These are phyloP conservation scores for Leccinum uliginosum DNA, from an alignment of 768 basidiomycete species.

Conservation along the genomic window DNA sequence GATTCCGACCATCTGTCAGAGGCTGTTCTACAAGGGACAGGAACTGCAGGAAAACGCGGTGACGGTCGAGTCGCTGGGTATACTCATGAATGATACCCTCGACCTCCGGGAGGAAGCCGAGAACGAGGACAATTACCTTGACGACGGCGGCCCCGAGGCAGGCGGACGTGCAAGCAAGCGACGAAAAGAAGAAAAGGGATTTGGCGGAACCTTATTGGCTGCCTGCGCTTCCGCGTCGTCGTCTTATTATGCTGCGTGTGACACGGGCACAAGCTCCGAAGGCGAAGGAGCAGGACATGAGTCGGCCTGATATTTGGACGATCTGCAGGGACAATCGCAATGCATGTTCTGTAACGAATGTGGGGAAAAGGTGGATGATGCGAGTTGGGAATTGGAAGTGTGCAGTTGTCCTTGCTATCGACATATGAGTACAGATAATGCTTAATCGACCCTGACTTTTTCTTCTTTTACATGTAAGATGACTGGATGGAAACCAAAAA, in stretches of 20 bases:
- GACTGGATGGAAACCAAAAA: constrained; percentile 6
- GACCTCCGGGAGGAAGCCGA: constrained; percentile 64
- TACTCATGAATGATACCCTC: constrained; percentile 59
- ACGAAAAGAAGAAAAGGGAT: constrained; percentile 58
- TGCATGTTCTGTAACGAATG: constrained; percentile 46
- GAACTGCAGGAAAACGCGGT: constrained; percentile 62
- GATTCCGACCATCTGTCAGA: constrained; percentile 75
- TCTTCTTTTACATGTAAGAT: constrained; percentile 18
- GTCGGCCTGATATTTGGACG: constrained; percentile 41
- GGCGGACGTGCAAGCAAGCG: constrained; percentile 38
- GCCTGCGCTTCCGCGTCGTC: constrained; percentile 26
- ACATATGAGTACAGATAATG: constrained; percentile 34
- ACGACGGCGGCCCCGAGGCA: constrained; percentile 38
- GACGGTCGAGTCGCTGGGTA: constrained; percentile 49
- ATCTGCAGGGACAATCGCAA: constrained; percentile 48
- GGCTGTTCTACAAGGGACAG: constrained; percentile 54
- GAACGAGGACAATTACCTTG: constrained; percentile 45
- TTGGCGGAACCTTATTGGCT: constrained; percentile 69
- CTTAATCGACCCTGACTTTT: constrained; percentile 26
- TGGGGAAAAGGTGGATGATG: constrained; percentile 28
- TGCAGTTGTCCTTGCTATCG: constrained; percentile 23
- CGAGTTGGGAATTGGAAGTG: constrained; percentile 7
- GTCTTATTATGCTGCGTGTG: constrained; percentile 22
- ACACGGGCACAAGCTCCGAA: constrained; percentile 34
- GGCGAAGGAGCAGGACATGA: constrained; percentile 20